A percentile compares a stretch with the other conserved stretches of the same genome.
Evolutionary conservation across 2,329 filamentous ascomycete species (phyloP).

Genomic region (Verticillium isaacii): DNA sequence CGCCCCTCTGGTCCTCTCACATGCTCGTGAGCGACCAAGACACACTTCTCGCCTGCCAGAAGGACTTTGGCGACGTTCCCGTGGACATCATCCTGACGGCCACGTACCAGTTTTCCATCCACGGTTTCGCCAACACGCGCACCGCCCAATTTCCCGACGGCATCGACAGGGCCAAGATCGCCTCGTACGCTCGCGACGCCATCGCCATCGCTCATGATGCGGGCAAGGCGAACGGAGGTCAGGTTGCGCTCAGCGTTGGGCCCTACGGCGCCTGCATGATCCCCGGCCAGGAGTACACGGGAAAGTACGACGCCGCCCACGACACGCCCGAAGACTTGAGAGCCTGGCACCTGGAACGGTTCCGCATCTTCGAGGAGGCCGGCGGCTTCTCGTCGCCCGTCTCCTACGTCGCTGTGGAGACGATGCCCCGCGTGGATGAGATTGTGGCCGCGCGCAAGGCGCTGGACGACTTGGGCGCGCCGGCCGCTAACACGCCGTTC

Average conservation of each 20-base stretch:
- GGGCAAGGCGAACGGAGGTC: slow-evolving; percentile 16
- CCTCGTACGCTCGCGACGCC: slow-evolving; percentile 36
- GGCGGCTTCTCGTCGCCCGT: slow-evolving; percentile 33
- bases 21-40: slow-evolving; percentile 50
- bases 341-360: slow-evolving; percentile 52
- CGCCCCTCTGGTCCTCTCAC: slow-evolving; percentile 65
- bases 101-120: slow-evolving; percentile 59
- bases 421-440: slow-evolving; percentile 59
- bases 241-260: slow-evolving; percentile 56
- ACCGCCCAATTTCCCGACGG: slow-evolving; percentile 36
- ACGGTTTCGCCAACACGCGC: slow-evolving; percentile 49
- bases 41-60: slow-evolving; percentile 50
- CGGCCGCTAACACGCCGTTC: slow-evolving; percentile 32
- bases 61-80: slow-evolving; percentile 49
- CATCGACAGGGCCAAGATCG: slow-evolving; percentile 32
- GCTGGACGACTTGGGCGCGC: slow-evolving; percentile 19
- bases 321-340: slow-evolving; percentile 36
- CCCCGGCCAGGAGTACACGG: slow-evolving; percentile 62
- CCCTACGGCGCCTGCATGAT: slow-evolving; percentile 65
- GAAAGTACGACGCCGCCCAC: slow-evolving; percentile 50
- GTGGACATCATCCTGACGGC: slow-evolving; percentile 62
- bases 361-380: slow-evolving; percentile 44
- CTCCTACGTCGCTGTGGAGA: slow-evolving; percentile 59
- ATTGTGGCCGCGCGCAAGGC: slow-evolving; percentile 50
- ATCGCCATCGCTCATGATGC: slow-evolving; percentile 36